phyloP scores from a whole-genome alignment of 257 asterid genomes.

The Ilex asprella region DNA sequence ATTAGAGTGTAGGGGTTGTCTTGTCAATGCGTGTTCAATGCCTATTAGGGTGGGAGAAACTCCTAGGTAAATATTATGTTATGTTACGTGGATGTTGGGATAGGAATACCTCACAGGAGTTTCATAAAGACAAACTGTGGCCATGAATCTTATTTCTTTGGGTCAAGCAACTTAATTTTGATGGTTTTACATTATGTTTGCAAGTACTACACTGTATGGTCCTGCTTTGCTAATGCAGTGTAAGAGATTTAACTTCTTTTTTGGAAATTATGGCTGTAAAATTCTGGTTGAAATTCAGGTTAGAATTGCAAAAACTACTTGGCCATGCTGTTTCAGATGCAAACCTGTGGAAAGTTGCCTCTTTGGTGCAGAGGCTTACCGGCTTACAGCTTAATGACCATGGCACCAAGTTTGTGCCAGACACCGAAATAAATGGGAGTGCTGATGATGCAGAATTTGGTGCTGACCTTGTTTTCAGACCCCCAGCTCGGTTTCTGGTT shows the following conservation, averaged over 20 bases:
- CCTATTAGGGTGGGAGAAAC: too few relatives aligned
- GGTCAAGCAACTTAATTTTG: neutral
- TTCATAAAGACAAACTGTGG: neutral
- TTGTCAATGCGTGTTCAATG: too few relatives aligned
- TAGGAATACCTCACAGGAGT: too few relatives aligned
- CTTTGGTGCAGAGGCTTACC: conserved; percentile 57
- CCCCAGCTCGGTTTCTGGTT: conserved; percentile 74
- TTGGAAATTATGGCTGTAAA: neutral
- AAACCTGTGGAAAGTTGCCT: conserved; percentile 46
- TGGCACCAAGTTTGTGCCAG: conserved; percentile 26
- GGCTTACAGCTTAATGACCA: conserved; percentile 43
- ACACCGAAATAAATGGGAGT: conserved; percentile 28
- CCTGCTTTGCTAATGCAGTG: neutral
- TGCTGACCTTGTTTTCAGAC: conserved; percentile 63
- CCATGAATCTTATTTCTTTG: neutral
- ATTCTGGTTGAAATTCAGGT: conserved; percentile 33
- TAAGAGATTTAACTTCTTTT: neutral
- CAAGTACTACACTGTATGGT: neutral
- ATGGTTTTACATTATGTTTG: neutral
- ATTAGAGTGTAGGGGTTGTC: neutral
- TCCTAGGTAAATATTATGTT: too few relatives aligned
- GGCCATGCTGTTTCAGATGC: conserved; percentile 53
- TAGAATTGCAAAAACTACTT: conserved; percentile 67
- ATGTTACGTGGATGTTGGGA: too few relatives aligned
- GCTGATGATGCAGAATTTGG: conserved; percentile 74